Percentiles rank a stretch among this genome's conserved stretches.
phyloP scores from a whole-genome alignment of 1,139 yeast genomes.

The Debaryomyces fabryi region DNA sequence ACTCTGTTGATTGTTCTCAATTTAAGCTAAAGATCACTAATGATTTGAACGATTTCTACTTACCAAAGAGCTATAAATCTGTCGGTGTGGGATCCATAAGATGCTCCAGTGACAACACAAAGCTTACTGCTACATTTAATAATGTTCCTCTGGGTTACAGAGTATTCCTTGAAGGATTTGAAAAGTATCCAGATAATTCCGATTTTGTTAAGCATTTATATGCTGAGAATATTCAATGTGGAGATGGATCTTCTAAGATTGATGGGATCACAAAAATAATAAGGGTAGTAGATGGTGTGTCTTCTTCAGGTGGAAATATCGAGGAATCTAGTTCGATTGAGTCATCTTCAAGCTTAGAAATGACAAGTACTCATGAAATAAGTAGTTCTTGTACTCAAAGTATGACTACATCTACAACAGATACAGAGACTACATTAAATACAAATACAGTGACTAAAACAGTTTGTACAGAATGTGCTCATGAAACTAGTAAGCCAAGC shows the following conservation, averaged over 20 bases:
- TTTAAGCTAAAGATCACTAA: conserved; percentile 16
- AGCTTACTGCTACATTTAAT: conserved; percentile 14
- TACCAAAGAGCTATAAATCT: conserved; percentile 16
- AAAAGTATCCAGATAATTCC: conserved; percentile 13
- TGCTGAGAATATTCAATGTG: conserved; percentile 17
- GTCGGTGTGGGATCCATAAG: conserved; percentile 7
- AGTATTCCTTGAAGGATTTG: conserved; percentile 21
- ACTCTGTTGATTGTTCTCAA: conserved; percentile 17
- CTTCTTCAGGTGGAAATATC: conserved; percentile 10
- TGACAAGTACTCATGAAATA: neutral
- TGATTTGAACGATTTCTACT: conserved; percentile 20
- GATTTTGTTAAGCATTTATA: conserved; percentile 16
- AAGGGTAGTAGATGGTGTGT: conserved; percentile 16
- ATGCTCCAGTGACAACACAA: conserved; percentile 13
- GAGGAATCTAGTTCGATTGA: neutral
- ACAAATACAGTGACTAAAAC: neutral
- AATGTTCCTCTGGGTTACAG: conserved; percentile 15
- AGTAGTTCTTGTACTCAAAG: neutral
- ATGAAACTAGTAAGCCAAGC: neutral
- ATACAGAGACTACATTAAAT: neutral
- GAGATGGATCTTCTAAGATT: conserved; percentile 15
- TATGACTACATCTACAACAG: neutral
- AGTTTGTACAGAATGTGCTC: neutral
- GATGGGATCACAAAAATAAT: conserved; percentile 13
- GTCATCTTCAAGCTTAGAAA: neutral